phyloP scores from a whole-genome alignment of 352 stramenopile species.

The Phytophthora ohioensis region DNA sequence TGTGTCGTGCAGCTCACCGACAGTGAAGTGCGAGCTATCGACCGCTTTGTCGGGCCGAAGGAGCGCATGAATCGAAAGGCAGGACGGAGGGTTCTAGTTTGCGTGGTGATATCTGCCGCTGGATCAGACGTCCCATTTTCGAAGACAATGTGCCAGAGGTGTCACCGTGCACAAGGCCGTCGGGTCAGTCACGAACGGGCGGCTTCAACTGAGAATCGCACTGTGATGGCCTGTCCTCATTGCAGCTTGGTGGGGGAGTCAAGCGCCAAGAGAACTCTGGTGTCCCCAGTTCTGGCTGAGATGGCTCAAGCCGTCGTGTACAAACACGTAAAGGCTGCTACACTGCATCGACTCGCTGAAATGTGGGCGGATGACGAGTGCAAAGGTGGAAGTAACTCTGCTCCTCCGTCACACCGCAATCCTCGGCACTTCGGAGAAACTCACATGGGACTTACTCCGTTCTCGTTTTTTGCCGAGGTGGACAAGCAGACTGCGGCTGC shows the following conservation, averaged over 20 bases:
- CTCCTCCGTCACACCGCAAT: conserved; percentile 8
- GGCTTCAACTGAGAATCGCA: conserved; percentile 12
- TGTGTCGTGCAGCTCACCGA: conserved; percentile 48
- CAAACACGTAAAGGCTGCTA: conserved; percentile 62
- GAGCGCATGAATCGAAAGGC: conserved; percentile 35
- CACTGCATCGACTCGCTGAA: conserved; percentile 64
- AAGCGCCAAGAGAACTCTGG: conserved; percentile 22
- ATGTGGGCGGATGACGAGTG: conserved; percentile 30
- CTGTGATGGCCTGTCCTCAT: conserved; percentile 62
- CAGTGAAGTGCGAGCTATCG: conserved; percentile 57
- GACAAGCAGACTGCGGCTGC: conserved; percentile 53
- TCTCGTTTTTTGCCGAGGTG: conserved; percentile 72
- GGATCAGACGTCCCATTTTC: conserved; percentile 52
- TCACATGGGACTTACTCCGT: conserved; percentile 61
- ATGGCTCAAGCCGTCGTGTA: conserved; percentile 56
- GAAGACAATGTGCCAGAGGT: conserved; percentile 58
- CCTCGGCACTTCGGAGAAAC: conserved; percentile 21
- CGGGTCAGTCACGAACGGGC: conserved; percentile 48
- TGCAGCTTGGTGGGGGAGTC: conserved; percentile 44
- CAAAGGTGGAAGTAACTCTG: conserved; percentile 10
- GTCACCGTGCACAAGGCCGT: conserved; percentile 57
- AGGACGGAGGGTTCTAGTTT: conserved; percentile 45
- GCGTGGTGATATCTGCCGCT: conserved; percentile 55
- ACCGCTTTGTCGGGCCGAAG: conserved; percentile 57
- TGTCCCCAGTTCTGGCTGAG: conserved; percentile 44